Evolutionary conservation across 83 land plant genomes (phyloP), one percentile per base, ranked within the genome.

Genomic region (Thuja plicata): DNA sequence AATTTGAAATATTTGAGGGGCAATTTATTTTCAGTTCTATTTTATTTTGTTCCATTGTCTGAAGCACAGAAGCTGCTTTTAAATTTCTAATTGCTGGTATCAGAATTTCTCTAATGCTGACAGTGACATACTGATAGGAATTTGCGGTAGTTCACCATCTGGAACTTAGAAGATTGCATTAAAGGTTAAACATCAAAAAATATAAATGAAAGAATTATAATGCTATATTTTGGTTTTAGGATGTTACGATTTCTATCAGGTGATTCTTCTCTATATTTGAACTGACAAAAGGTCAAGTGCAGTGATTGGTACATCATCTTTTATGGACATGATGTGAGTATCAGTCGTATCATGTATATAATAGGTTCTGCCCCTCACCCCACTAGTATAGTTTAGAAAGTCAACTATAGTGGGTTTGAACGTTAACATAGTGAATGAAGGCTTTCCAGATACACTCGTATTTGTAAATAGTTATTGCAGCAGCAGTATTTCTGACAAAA

Each of bases 91-190:
- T 27, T 54, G 66, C 35, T 54, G 38, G 4, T 24, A 85, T 85
- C 37, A 55, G 35, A 32, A 84, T 27, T 85, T 85, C 41, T 85
- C 66, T 54, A 52, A 52, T 48, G 17, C 54, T 54, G 24, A 37
- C 66, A 85, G 41, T 5, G 86, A 34, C 55, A 24, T 85, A 85
- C 86, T 85, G 86, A 54, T 85, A 30, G 52, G 46, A 24, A 38
- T 35, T 32, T 35, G 40, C 0, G 60, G 38, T 38, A 35, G 21
- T 79, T 38, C 66, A 54, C 38, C 16, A 17, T 54, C 27, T 15
- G 38, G 11, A 85, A 17, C 35, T 54, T 34, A 37, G 41, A 54
- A 85, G 8, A 84, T 34, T 54, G 40, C 11, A 54, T 32, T 85
- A 27, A 32, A 85, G 34, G 35, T 16, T 66, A 79, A 32, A 85